These are phyloP conservation scores for Lachnellula hyalina DNA, from an alignment of 2,329 filamentous ascomycete genomes.

Conservation along the genomic window DNA sequence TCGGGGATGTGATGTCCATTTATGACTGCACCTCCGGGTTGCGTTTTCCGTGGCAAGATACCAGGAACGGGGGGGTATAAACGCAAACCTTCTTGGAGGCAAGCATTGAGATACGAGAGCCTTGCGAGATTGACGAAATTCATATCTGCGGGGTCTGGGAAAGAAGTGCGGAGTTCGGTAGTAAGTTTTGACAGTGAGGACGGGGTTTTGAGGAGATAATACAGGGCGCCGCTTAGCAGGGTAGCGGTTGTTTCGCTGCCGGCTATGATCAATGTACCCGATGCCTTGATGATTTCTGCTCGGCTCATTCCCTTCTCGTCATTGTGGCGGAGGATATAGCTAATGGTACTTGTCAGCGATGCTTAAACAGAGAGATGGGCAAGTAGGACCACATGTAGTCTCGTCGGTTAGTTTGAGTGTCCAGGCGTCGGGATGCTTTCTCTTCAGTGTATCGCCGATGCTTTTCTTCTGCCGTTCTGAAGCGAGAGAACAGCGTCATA, in stretches of 20 bases:
- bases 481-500: background rate
- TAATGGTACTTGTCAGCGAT: background rate
- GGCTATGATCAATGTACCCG: conserved; percentile 19
- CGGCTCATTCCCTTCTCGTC: conserved; percentile 2
- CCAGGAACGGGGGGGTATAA: conserved; percentile 4
- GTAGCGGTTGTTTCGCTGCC: conserved; percentile 33
- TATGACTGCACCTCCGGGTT: background rate
- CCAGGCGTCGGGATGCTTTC: conserved; percentile 6
- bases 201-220: conserved; percentile 52
- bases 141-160: conserved; percentile 25
- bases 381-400: conserved; percentile 29
- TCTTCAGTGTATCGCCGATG: conserved; percentile 17
- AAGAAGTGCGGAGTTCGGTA: conserved; percentile 37
- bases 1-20: conserved; percentile 1
- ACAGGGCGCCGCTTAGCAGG: conserved; percentile 22
- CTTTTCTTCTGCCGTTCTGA: conserved; percentile 9
- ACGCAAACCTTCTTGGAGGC: conserved; percentile 7
- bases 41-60: background rate
- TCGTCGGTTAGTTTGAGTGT: conserved; percentile 24
- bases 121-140: background rate
- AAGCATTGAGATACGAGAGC: conserved; percentile 2
- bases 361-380: too few species aligned
- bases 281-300: background rate
- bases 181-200: conserved; percentile 29
- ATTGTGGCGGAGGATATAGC: conserved; percentile 3